Percentiles rank a stretch among this genome's conserved stretches.
These are phyloP conservation scores for Russula olivacea DNA, from an alignment of 768 basidiomycete species.

Conservation along the genomic window DNA sequence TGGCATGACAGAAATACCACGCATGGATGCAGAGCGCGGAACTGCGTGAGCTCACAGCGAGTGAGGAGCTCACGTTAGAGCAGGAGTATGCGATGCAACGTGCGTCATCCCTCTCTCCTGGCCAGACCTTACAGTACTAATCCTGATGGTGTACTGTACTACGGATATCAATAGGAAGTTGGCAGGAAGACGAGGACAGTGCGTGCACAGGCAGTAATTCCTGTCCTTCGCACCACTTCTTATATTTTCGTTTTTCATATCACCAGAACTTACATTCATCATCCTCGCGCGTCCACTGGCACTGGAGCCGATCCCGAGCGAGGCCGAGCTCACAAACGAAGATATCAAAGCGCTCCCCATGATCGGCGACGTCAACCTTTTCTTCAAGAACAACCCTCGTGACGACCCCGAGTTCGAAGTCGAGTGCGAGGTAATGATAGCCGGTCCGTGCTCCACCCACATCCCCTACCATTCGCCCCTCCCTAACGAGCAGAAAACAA, in stretches of 20 bases:
- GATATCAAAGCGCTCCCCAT: slow-evolving; percentile 46
- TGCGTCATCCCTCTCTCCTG: slow-evolving; percentile 32
- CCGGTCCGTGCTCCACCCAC: slow-evolving; percentile 44
- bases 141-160: neutral
- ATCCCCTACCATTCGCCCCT: neutral
- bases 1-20: slow-evolving; percentile 62
- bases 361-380: slow-evolving; percentile 92
- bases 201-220: slow-evolving; percentile 23
- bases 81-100: slow-evolving; percentile 90
- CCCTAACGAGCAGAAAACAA: neutral
- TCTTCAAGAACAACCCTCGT: slow-evolving; percentile 58
- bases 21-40: slow-evolving; percentile 80
- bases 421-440: slow-evolving; percentile 92
- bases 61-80: slow-evolving; percentile 71
- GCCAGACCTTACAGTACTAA: neutral
- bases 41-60: slow-evolving; percentile 72
- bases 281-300: slow-evolving; percentile 50
- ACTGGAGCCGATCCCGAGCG: slow-evolving; percentile 13
- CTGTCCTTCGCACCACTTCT: neutral
- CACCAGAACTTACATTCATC: slow-evolving; percentile 81
- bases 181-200: slow-evolving; percentile 85
- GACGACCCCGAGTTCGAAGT: slow-evolving; percentile 47
- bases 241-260: neutral
- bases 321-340: slow-evolving; percentile 21
- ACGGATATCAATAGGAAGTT: slow-evolving; percentile 50